Conservation (phyloP, 2,329 filamentous ascomycete genomes). For the Microcyclospora tardicrescens region DNA sequence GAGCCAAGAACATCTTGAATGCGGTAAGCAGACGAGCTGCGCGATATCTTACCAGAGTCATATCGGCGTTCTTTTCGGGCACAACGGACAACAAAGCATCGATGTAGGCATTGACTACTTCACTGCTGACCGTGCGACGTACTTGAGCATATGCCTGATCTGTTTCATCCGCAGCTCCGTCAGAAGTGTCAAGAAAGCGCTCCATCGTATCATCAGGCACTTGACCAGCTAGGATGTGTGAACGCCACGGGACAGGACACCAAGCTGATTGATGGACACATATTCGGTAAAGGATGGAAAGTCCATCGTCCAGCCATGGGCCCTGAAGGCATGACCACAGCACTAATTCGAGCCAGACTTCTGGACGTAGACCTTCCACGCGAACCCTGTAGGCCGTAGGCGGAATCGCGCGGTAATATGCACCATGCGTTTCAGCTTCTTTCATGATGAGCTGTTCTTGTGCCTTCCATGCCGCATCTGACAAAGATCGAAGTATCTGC, state of each 20-base stretch:
- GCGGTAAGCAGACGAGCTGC: slow-evolving; percentile 23
- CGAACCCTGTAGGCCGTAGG: slow-evolving; percentile 29
- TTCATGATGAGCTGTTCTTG: slow-evolving; percentile 26
- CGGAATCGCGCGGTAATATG: slow-evolving; percentile 27
- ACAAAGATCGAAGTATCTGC: slow-evolving; percentile 36
- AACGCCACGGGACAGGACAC: slow-evolving; percentile 29
- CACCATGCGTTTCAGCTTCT: slow-evolving; percentile 21
- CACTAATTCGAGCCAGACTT: slow-evolving; percentile 40
- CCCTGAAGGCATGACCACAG: slow-evolving; percentile 39
- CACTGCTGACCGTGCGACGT: slow-evolving; percentile 41
- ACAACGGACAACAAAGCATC: slow-evolving; percentile 38
- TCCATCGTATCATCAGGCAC: slow-evolving; percentile 4
- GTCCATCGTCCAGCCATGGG: slow-evolving; percentile 32
- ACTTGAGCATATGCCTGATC: slow-evolving; percentile 13
- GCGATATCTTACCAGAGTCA: slow-evolving; percentile 24
- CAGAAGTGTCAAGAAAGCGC: slow-evolving; percentile 15
- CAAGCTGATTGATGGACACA: slow-evolving; percentile 16
- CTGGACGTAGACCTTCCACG: slow-evolving; percentile 28
- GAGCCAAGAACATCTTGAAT: slow-evolving; percentile 22
- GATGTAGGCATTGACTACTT: slow-evolving; percentile 43
- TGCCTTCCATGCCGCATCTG: slow-evolving; percentile 38
- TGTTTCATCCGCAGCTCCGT: slow-evolving; percentile 13
- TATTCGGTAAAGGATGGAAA: slow-evolving; percentile 21
- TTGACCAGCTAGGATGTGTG: slow-evolving; percentile 10
- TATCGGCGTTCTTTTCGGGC: slow-evolving; percentile 30